Evolutionary conservation across 148 eudicot genomes (phyloP).

Genomic region (Linanthus parryae): DNA sequence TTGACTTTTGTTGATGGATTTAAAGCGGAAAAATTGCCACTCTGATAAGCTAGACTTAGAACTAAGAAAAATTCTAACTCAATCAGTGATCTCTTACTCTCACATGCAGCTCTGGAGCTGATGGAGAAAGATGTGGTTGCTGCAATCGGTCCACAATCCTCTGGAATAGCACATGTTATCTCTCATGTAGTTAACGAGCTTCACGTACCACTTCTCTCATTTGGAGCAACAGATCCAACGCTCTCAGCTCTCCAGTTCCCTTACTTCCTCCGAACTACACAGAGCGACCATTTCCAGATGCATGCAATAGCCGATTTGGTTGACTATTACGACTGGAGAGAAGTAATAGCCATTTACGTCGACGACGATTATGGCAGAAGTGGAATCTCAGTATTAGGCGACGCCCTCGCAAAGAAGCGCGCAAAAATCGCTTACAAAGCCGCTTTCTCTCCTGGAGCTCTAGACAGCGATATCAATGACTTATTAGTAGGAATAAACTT

Average conservation of each 20-base stretch:
- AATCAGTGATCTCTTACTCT: neutral
- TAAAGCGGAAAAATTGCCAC: no score
- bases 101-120: conserved; percentile 54
- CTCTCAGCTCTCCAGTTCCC: conserved; percentile 65
- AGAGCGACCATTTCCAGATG: conserved; percentile 71
- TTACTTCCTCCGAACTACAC: conserved; percentile 53
- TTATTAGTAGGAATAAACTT: conserved; percentile 54
- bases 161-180: conserved; percentile 60
- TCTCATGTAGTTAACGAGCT: conserved; percentile 59
- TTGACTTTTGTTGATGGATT: no score
- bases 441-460: conserved; percentile 55
- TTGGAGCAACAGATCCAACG: conserved; percentile 67
- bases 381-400: conserved; percentile 50
- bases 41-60: no score
- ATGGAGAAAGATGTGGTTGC: conserved; percentile 61
- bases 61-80: no score
- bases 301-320: conserved; percentile 58
- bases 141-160: conserved; percentile 74
- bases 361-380: conserved; percentile 82
- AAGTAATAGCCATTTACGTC: conserved; percentile 56
- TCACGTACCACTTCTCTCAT: conserved; percentile 59
- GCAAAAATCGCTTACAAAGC: conserved; percentile 80
- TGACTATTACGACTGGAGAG: conserved; percentile 51
- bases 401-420: conserved; percentile 49
- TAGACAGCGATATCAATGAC: conserved; percentile 33